Percentiles rank a stretch among this genome's conserved stretches.
Conservation (phyloP, 371 early-diverging fungal species). For the Circinella minor region DNA sequence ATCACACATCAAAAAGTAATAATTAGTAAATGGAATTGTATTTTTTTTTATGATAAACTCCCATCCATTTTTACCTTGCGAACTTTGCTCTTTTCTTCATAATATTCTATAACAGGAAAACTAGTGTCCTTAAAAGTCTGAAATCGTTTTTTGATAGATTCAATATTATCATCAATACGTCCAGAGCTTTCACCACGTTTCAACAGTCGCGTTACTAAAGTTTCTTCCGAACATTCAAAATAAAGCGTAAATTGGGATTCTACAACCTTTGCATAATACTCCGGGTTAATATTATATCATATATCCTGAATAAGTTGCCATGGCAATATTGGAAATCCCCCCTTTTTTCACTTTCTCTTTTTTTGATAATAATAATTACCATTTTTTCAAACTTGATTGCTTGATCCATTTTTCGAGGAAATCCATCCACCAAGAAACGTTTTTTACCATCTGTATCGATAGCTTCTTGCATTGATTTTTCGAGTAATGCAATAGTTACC, state of each 20-base stretch:
- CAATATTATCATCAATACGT: slow-evolving; percentile 93
- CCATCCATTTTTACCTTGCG: slow-evolving; percentile 69
- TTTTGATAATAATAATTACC: slow-evolving; percentile 39
- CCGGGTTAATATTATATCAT: too few relatives aligned
- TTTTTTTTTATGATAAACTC: slow-evolving; percentile 63
- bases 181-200: slow-evolving; percentile 94
- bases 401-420: slow-evolving; percentile 95
- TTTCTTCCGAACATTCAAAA: slow-evolving; percentile 93
- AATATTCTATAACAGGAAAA: slow-evolving; percentile 91
- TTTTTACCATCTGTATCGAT: slow-evolving; percentile 50
- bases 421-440: slow-evolving; percentile 94
- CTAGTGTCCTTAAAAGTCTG: slow-evolving; percentile 80
- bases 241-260: slow-evolving; percentile 77
- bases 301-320: too few relatives aligned
- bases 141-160: slow-evolving; percentile 95
- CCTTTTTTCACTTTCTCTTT: neutral
- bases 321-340: neutral
- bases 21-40: slow-evolving; percentile 11
- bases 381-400: slow-evolving; percentile 90
- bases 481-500: slow-evolving; percentile 90
- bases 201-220: slow-evolving; percentile 85
- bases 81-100: slow-evolving; percentile 77
- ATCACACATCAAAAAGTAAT: too few relatives aligned
- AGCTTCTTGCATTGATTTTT: slow-evolving; percentile 83
- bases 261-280: slow-evolving; percentile 52